Conservation (phyloP, 2,329 filamentous ascomycete species). For the Sarocladiaceae sp. region DNA sequence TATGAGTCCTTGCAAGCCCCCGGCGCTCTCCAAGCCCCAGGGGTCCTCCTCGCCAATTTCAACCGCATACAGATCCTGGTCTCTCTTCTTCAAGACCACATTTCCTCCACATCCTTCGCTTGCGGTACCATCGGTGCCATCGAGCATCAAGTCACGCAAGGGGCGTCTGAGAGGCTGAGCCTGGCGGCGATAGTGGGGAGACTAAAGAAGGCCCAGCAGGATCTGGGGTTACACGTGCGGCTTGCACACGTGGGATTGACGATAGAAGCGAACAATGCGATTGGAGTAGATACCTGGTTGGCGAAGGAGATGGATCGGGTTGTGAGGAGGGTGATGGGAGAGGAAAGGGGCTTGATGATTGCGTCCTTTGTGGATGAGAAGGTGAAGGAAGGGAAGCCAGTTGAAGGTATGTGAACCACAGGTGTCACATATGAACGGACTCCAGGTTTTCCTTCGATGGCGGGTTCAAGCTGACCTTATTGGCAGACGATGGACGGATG, state of each 20-base stretch:
- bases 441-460: no score
- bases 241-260: background rate
- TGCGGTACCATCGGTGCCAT: background rate
- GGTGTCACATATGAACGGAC: no score
- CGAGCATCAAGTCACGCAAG: background rate
- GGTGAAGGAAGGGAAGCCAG: background rate
- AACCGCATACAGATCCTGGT: background rate
- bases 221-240: background rate
- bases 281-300: background rate
- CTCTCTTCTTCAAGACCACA: background rate
- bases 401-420: background rate
- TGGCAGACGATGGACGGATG: background rate
- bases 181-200: background rate
- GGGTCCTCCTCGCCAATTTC: background rate
- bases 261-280: background rate
- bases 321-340: background rate
- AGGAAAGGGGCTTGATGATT: background rate
- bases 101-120: background rate
- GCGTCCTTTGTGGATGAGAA: background rate
- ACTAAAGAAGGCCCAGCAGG: background rate
- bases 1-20: background rate
- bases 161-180: background rate
- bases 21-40: background rate
- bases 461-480: no score
- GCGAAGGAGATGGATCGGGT: background rate